A percentile compares a stretch with the other conserved stretches of the same genome.
Evolutionary conservation across 2,329 filamentous ascomycete genomes (phyloP).

Genomic region (Ceratocystis ficicola): DNA sequence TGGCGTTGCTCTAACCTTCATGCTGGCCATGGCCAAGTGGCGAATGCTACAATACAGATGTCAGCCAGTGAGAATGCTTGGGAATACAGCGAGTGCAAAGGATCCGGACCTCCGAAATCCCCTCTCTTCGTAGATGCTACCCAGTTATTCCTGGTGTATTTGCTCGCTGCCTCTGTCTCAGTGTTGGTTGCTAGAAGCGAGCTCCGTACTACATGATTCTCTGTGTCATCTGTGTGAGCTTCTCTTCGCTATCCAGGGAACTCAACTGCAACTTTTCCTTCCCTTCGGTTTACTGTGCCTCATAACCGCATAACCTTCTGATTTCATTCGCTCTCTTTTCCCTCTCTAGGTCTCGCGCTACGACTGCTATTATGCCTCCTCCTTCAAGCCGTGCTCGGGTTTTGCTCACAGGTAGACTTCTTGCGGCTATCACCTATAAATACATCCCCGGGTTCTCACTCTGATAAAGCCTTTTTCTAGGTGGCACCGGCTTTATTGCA

Average conservation of each 20-base stretch:
- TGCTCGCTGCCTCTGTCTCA: not conserved
- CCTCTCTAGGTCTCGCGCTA: too few relatives aligned
- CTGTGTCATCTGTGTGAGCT: not conserved
- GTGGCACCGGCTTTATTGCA: constrained; percentile 43
- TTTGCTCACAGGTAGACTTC: constrained; percentile 15
- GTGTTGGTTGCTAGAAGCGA: not conserved
- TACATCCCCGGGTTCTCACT: too few relatives aligned
- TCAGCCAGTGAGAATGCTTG: not conserved
- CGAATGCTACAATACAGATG: not conserved
- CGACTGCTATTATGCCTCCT: not conserved
- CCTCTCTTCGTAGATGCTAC: not conserved
- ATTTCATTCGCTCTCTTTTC: too few relatives aligned
- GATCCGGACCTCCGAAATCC: constrained; percentile 5
- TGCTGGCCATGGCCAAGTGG: not conserved
- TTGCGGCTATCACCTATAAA: not conserved
- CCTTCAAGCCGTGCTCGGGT: not conserved
- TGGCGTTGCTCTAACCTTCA: not conserved
- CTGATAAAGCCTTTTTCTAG: constrained; percentile 26
- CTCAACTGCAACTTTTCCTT: not conserved
- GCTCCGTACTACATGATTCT: not conserved
- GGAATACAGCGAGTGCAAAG: not conserved
- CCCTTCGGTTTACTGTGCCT: not conserved
- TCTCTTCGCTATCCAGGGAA: not conserved
- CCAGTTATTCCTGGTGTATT: not conserved
- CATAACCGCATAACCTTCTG: not conserved